These are phyloP conservation scores for Mimosa pudica DNA, from an alignment of 306 rosid species.

Conservation along the genomic window DNA sequence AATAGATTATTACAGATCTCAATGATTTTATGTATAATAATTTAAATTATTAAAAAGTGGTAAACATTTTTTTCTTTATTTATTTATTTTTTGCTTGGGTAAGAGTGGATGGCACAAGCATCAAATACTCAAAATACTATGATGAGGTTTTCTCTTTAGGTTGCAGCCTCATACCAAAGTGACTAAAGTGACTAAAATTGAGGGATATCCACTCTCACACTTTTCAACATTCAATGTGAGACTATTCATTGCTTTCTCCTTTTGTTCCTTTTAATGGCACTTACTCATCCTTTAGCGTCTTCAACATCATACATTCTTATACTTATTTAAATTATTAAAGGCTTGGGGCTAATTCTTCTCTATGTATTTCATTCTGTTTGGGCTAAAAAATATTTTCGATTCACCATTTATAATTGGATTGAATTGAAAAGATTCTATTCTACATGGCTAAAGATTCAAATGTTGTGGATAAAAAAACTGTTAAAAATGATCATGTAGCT, in stretches of 20 bases:
- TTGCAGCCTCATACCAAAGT: conserved; percentile 44
- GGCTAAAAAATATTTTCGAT: background rate
- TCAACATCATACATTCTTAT: background rate
- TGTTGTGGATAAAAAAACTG: background rate
- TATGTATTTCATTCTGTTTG: background rate
- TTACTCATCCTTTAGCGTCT: conserved; percentile 27
- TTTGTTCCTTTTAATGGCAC: conserved; percentile 35
- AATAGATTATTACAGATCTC: conserved; percentile 22
- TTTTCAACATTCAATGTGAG: conserved; percentile 21
- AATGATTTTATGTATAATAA: conserved; percentile 49
- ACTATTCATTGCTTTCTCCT: conserved; percentile 33
- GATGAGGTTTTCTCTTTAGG: conserved; percentile 50
- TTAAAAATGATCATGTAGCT: background rate
- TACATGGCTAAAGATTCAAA: background rate
- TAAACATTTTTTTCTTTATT: conserved; percentile 23
- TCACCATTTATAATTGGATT: background rate
- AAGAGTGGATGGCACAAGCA: conserved; percentile 48
- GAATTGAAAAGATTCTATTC: background rate
- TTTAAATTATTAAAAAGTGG: conserved; percentile 36
- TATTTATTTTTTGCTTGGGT: background rate
- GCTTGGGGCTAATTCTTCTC: background rate
- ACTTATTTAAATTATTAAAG: background rate
- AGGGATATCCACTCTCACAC: conserved; percentile 39
- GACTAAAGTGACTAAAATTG: conserved; percentile 52
- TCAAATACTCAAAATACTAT: conserved; percentile 39